Evolutionary conservation across 2,329 filamentous ascomycete species (phyloP).

Genomic region (Colletotrichum orbiculare): DNA sequence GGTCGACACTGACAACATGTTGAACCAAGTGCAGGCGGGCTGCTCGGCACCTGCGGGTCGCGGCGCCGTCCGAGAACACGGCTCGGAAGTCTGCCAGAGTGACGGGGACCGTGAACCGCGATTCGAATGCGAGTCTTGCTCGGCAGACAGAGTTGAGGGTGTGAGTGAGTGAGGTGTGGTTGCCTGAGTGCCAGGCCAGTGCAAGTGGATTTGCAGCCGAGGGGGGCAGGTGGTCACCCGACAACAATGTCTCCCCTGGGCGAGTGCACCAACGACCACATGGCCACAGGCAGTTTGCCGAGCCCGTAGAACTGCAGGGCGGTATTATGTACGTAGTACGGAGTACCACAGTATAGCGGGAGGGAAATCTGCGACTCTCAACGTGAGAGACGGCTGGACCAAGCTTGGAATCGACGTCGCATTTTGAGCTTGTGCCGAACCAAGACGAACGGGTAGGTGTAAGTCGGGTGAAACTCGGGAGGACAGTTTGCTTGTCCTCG

Average conservation of each 20-base stretch:
- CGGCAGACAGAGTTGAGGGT: background rate
- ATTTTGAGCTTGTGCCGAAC: slow-evolving; percentile 7
- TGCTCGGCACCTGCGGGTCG: slow-evolving; percentile 25
- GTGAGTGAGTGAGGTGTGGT: background rate
- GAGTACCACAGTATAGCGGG: background rate
- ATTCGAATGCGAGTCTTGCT: background rate
- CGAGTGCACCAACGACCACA: slow-evolving; percentile 17
- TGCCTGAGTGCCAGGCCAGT: slow-evolving; percentile 3
- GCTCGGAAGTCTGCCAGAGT: slow-evolving; percentile 7
- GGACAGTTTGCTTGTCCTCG: slow-evolving; percentile 12
- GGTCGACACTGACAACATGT: background rate
- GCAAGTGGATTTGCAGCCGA: slow-evolving; percentile 3
- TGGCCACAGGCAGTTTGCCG: slow-evolving; percentile 17
- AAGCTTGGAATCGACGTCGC: slow-evolving; percentile 27
- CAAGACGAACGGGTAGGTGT: slow-evolving; percentile 9
- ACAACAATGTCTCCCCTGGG: slow-evolving; percentile 5
- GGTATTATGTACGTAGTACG: no score
- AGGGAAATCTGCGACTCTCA: slow-evolving; percentile 24
- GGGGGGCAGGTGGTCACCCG: slow-evolving; percentile 21
- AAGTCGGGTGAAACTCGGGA: slow-evolving; percentile 26
- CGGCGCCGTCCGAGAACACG: slow-evolving; percentile 22
- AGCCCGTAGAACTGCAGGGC: background rate
- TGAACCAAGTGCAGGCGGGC: no score
- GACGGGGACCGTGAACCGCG: no score
- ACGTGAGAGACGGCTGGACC: slow-evolving; percentile 34